These are phyloP conservation scores for Quercus tomentella DNA, from an alignment of 331 rosid genomes.

Conservation along the genomic window DNA sequence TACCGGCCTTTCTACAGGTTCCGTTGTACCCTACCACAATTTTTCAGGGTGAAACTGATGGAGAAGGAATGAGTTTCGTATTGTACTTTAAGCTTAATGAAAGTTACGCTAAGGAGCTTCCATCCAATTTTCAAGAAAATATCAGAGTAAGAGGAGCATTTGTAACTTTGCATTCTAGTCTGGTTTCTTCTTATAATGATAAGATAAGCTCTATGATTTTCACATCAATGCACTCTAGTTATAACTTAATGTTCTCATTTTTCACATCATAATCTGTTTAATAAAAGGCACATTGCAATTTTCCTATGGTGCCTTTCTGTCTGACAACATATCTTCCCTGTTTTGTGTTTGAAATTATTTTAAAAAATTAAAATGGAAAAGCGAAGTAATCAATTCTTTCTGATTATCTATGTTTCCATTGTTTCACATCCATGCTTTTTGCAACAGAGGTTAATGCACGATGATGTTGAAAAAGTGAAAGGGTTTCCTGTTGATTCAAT, in stretches of 20 bases:
- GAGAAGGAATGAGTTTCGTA: conserved; percentile 91
- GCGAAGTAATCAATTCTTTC: neutral
- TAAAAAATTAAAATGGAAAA: neutral
- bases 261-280: neutral
- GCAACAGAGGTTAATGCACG: conserved; percentile 69
- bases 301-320: neutral
- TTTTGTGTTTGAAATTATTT: neutral
- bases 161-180: neutral
- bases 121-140: conserved; percentile 71
- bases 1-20: conserved; percentile 40
- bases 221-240: neutral
- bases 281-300: neutral
- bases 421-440: conserved; percentile 1
- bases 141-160: conserved; percentile 65
- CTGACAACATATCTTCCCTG: conserved; percentile 2
- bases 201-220: neutral
- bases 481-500: conserved; percentile 76
- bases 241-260: neutral
- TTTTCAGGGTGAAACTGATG: conserved; percentile 92
- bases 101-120: conserved; percentile 73
- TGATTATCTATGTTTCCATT: conserved; percentile 8
- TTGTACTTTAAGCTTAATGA: conserved; percentile 92
- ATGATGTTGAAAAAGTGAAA: conserved; percentile 86
- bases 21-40: conserved; percentile 83
- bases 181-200: neutral